Base-by-base conservation (phyloP, 2,329 filamentous ascomycete genomes). In the Cercospora zeina region DNA sequence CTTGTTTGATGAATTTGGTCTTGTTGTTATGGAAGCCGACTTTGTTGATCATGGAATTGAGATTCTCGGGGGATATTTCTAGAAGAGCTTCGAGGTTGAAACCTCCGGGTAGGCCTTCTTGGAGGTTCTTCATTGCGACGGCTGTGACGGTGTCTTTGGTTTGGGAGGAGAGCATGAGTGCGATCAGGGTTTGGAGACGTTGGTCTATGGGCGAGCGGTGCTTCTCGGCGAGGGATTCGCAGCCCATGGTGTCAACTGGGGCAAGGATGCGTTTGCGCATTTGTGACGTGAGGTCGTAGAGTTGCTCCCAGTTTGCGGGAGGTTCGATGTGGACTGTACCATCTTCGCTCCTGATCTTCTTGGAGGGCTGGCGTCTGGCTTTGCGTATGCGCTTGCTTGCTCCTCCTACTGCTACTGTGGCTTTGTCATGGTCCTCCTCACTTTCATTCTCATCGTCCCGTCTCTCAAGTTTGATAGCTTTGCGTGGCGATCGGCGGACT, bases 21-120 rank as follows among this genome's bases (percentile, higher is more conserved):
- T 97, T 97, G 77, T 92, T 93, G 73, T 96, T 96, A 79, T 96
- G 93, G 75, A 97, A 97, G 27, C 93, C 93, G 42, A 96, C 92
- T 68, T 89, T 87, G 74, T 85, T 83, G 67, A 96, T 96, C 68
- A 96, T 79, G 70, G 86, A 79, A 73, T 96, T 93, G 24, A 90
- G 80, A 13, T 79, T 75, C 1, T 79, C 79, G 1, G 90, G 85
- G 3, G 88, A 82, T 30, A 92, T 87, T 1, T 86, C 85, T 10
- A 96, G 81, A 61, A 97, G 83, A 65, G 92, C 91, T 65, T 90
- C 84, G 55, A 97, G 80, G 59, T 85, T 93, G 63, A 97, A 81
- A 2, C 81, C 76, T n/a, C 80, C 79, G 7, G 76, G 83, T 39
- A 96, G 85, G 70, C 91, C 87, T 4, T 85, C 86, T 77, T 96